These are phyloP conservation scores for Hypholoma sublateritium DNA, from an alignment of 768 basidiomycete species.

Conservation along the genomic window DNA sequence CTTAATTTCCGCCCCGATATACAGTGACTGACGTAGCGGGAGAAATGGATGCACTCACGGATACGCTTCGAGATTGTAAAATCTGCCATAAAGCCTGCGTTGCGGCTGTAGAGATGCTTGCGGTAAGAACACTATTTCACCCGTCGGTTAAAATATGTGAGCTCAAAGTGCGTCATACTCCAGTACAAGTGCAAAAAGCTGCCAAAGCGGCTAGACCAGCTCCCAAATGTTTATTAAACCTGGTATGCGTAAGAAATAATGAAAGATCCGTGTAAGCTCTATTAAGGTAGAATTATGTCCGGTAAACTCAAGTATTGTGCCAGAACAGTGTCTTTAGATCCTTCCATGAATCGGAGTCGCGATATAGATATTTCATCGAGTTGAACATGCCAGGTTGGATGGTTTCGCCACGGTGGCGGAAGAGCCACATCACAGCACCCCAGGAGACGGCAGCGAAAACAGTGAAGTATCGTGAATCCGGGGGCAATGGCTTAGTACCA, in stretches of 20 bases:
- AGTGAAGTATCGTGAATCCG: constrained; percentile 82
- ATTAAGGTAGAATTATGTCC: constrained; percentile 13
- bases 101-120: constrained; percentile 70
- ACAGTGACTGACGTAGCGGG: constrained; percentile 65
- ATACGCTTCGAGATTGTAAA: constrained; percentile 48
- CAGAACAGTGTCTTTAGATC: constrained; percentile 83
- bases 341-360: constrained; percentile 87
- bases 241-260: constrained; percentile 5
- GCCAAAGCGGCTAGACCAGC: constrained; percentile 51
- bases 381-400: constrained; percentile 97
- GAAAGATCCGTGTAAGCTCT: constrained; percentile 14
- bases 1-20: constrained; percentile 8
- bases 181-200: constrained; percentile 67
- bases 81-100: constrained; percentile 58
- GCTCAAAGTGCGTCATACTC: constrained; percentile 7
- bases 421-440: constrained; percentile 98
- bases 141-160: constrained; percentile 2
- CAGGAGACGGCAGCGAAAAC: constrained; percentile 86
- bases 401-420: constrained; percentile 82
- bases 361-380: constrained; percentile 94
- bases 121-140: constrained; percentile 36
- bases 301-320: constrained; percentile 71
- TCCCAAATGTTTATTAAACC: constrained; percentile 28
- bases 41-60: constrained; percentile 58
- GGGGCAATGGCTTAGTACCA: constrained; percentile 70